These are phyloP conservation scores for Arachis hypogaea DNA, from an alignment of 306 rosid species.

Conservation along the genomic window DNA sequence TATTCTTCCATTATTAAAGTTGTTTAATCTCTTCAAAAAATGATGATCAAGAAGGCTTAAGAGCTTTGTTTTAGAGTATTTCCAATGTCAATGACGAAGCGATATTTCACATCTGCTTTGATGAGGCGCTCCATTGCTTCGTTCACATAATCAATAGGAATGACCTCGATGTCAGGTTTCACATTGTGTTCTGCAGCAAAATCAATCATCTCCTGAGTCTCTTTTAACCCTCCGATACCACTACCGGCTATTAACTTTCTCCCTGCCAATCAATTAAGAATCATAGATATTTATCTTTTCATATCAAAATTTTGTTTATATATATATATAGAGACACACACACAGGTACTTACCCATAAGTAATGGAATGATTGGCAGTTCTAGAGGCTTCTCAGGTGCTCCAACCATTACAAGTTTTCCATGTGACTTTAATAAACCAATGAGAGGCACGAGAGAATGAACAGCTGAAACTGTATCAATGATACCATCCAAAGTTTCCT, in stretches of 20 bases:
- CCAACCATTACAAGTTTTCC: conserved; percentile 52
- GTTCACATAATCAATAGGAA: conserved; percentile 32
- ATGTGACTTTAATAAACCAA: conserved; percentile 39
- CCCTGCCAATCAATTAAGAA: conserved; percentile 19
- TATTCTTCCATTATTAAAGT: background rate
- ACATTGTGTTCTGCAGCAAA: conserved; percentile 28
- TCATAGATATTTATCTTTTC: background rate
- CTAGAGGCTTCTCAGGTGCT: conserved; percentile 40
- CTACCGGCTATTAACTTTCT: conserved; percentile 31
- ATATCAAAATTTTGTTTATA: background rate
- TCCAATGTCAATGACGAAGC: conserved; percentile 39
- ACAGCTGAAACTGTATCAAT: conserved; percentile 44
- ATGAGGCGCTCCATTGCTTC: conserved; percentile 31
- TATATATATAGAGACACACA: too few relatives aligned
- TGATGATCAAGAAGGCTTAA: background rate
- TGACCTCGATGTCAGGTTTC: conserved; percentile 28
- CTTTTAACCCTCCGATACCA: conserved; percentile 16
- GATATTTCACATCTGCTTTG: conserved; percentile 30
- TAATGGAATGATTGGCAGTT: conserved; percentile 40
- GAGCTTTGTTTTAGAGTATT: conserved; percentile 20
- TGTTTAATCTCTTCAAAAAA: background rate
- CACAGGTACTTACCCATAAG: conserved; percentile 15
- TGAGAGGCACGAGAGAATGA: conserved; percentile 40
- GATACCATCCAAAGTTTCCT: conserved; percentile 45
- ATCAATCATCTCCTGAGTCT: conserved; percentile 35